These are phyloP conservation scores for Elsinoe batatas DNA, from an alignment of 2,329 filamentous ascomycete genomes.

Conservation along the genomic window DNA sequence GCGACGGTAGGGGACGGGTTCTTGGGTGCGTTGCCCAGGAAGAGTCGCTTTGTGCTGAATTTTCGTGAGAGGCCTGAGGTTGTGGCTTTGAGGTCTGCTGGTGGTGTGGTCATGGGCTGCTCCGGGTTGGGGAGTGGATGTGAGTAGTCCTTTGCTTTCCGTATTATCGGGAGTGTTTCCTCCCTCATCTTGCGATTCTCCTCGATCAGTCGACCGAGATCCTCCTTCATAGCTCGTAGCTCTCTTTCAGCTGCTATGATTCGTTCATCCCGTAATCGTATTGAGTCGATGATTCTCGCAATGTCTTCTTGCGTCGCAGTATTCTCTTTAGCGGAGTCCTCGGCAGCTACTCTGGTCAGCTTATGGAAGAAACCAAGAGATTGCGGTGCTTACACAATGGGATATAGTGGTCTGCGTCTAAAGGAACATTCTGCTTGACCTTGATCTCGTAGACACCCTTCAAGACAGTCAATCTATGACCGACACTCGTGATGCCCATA, in stretches of 20 bases:
- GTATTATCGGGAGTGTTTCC: conserved; percentile 81
- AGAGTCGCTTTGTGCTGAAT: conserved; percentile 45
- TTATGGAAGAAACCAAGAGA: background rate
- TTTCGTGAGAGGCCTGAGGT: conserved; percentile 37
- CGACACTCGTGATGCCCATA: conserved; percentile 86
- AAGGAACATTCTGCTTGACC: conserved; percentile 79
- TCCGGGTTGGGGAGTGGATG: conserved; percentile 63
- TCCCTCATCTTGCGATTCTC: conserved; percentile 84
- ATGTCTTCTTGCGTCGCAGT: conserved; percentile 90
- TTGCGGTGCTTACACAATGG: conserved; percentile 62
- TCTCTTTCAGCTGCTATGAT: conserved; percentile 77
- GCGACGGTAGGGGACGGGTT: conserved; percentile 43
- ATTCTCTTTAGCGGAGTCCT: conserved; percentile 74
- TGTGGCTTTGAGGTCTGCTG: conserved; percentile 15
- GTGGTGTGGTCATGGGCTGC: conserved; percentile 21
- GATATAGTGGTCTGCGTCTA: conserved; percentile 89
- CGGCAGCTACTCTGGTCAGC: conserved; percentile 56
- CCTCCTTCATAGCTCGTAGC: conserved; percentile 59
- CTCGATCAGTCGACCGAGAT: conserved; percentile 48
- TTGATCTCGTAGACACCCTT: conserved; percentile 97
- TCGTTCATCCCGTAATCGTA: conserved; percentile 81
- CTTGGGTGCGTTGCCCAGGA: conserved; percentile 39
- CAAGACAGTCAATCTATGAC: conserved; percentile 86
- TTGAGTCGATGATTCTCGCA: conserved; percentile 77
- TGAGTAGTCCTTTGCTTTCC: conserved; percentile 82